Base-by-base conservation (phyloP, 352 stramenopile genomes). In the Phytopythium montanum region DNA sequence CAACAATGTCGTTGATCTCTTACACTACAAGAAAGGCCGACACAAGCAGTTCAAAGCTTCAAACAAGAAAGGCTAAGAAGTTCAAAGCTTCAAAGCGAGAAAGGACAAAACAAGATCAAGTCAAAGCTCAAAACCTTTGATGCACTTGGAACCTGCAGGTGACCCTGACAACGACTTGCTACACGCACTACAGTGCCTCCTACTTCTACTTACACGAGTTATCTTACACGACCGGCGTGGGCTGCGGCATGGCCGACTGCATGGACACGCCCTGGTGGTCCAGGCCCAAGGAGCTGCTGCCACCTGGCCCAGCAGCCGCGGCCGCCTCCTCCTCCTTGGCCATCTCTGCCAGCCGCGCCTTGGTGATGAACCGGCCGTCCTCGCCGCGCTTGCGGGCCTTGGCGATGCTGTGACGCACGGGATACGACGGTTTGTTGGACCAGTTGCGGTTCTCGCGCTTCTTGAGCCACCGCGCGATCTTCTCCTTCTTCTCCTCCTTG, bases 361-460 rank as follows among this genome's bases (percentile, higher is more conserved):
- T 93, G 2, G 81, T 89, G 55, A 93, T 91, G 61, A 93, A 93
- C 16, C 84, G 84, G 38, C 84, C 84, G 57, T 93, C 84, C 65
- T 93, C 84, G 36, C 84, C 84, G 19, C 84, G 79, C 64, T 90
- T 90, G 44, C 84, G 81, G 59, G 86, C 88, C 68, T 90, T 93
- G 7, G 84, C 84, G 39, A 93, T 93, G 59, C 81, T 93, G 64
- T 92, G 84, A 8, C 84, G 79, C 49, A 91, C 81, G 7, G 84
- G 84, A 56, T 93, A 93, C 42, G 84, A 93, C 26, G 84, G 81
- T 49, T 93, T 93, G 65, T 90, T 93, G 26, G 81, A 91, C 81
- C 81, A 93, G 69, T 93, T 92, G 25, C 84, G 79, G 60, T 83
- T 85, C 65, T 90, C 84, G 34, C 84, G 81, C 60, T 93, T 93